Evolutionary conservation across 163 green algal species (phyloP).

Genomic region (Scenedesmus sp.): DNA sequence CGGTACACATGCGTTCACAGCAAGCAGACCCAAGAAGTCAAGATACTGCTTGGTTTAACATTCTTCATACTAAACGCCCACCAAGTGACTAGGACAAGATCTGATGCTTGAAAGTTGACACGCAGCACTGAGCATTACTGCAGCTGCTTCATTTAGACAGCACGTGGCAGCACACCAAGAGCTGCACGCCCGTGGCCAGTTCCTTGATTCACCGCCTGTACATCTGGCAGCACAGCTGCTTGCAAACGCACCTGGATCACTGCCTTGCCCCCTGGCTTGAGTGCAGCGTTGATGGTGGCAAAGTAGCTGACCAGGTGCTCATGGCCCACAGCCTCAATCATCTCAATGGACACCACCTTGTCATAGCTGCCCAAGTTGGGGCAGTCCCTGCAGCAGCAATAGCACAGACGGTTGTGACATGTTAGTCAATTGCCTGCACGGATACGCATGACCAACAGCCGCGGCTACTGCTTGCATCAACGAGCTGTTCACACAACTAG

Average conservation of each 20-base stretch:
- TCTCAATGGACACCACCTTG: constrained; percentile 92
- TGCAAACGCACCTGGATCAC: constrained; percentile 79
- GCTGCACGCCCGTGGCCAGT: no score
- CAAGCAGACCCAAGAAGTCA: not conserved
- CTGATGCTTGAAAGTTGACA: no score
- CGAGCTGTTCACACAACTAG: no score
- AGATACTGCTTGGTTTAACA: not conserved
- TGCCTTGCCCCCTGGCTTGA: constrained; percentile 84
- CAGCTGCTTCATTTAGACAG: no score
- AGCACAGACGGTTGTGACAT: not conserved
- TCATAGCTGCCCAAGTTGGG: constrained; percentile 78
- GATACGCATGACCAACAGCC: no score
- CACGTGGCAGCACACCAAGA: no score
- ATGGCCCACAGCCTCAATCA: constrained; percentile 98
- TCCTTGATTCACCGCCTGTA: no score
- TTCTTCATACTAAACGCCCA: not conserved
- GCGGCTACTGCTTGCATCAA: no score
- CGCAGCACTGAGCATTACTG: no score
- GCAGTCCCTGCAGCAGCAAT: constrained; percentile 52
- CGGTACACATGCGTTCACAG: constrained; percentile 38
- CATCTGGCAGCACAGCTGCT: not conserved
- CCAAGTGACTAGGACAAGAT: no score
- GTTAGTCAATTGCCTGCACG: no score
- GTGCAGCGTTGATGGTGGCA: constrained; percentile 70
- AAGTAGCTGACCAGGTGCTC: constrained; percentile 94